Percentiles rank a stretch among this genome's conserved stretches.
Conservation (phyloP, 202 grass and related monocot genomes). For the Schoenoplectus triqueter region DNA sequence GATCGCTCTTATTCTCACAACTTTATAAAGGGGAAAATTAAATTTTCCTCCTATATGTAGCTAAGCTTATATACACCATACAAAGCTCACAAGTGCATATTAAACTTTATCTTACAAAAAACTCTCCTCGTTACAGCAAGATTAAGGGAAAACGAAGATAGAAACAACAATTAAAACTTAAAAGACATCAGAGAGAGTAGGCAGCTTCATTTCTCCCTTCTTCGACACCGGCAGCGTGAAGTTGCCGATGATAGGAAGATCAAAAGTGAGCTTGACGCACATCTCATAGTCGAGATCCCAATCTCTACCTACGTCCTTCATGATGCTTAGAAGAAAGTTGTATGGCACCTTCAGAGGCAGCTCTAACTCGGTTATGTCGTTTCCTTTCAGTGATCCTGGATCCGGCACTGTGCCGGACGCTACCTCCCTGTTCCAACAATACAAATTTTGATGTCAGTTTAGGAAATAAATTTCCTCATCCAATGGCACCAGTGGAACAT, state of each 20-base stretch:
- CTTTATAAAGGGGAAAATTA: too few species aligned
- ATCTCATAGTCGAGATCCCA: constrained; percentile 91
- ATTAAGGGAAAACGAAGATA: background rate
- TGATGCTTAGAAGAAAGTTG: constrained; percentile 64
- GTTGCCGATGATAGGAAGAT: constrained; percentile 74
- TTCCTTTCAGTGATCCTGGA: constrained; percentile 62
- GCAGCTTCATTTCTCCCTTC: constrained; percentile 81
- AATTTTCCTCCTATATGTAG: too few species aligned
- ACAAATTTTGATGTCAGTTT: too few species aligned
- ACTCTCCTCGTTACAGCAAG: background rate
- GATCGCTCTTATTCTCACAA: too few species aligned
- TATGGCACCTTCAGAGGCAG: constrained; percentile 73
- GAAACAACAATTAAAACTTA: constrained; percentile 19
- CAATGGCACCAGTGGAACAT: too few species aligned
- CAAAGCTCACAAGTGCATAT: too few species aligned
- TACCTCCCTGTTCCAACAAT: constrained; percentile 44
- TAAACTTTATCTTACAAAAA: too few species aligned
- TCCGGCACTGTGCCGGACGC: constrained; percentile 69
- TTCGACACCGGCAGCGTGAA: constrained; percentile 77
- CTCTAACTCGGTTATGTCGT: constrained; percentile 53
- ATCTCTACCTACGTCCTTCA: constrained; percentile 59
- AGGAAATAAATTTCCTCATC: too few species aligned
- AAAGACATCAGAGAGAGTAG: constrained; percentile 66
- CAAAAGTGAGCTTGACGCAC: constrained; percentile 61
- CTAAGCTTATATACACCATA: too few species aligned